A percentile compares a stretch with the other conserved stretches of the same genome.
Evolutionary conservation across 225 moss, liverwort and hornwort species (phyloP).

Genomic region (Climacium dendroides): DNA sequence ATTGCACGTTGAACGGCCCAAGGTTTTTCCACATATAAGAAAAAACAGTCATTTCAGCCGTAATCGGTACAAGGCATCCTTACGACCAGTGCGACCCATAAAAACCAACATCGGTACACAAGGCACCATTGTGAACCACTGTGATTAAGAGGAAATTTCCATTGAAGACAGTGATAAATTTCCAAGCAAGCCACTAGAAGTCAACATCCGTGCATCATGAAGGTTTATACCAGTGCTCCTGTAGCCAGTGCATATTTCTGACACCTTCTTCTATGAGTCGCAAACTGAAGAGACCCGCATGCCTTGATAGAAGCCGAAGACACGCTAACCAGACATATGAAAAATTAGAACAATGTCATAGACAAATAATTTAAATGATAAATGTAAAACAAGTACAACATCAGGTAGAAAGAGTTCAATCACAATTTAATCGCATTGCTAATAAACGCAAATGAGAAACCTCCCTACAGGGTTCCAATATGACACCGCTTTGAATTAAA

Average conservation of each 20-base stretch:
- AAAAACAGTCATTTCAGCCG: background rate
- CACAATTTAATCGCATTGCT: background rate
- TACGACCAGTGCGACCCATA: background rate
- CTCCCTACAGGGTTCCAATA: background rate
- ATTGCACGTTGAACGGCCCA: background rate
- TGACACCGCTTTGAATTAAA: background rate
- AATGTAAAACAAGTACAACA: background rate
- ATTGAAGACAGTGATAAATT: background rate
- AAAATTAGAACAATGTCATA: background rate
- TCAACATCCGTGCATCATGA: background rate
- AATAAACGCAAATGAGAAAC: background rate
- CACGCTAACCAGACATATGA: conserved; percentile 36
- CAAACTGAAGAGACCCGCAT: conserved; percentile 62
- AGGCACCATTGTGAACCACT: background rate
- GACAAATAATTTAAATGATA: background rate
- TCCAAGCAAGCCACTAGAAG: background rate
- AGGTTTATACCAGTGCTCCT: conserved; percentile 56
- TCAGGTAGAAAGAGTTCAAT: background rate
- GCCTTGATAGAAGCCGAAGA: conserved; percentile 73
- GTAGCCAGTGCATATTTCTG: conserved; percentile 68
- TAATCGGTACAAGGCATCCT: background rate
- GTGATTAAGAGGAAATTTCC: background rate
- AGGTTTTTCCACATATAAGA: background rate
- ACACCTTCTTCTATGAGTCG: conserved; percentile 70
- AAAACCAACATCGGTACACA: background rate